Evolutionary conservation across 495 filamentous ascomycete species (phyloP), one percentile per base, ranked within the genome.

Genomic region (Bombardia bombarda): DNA sequence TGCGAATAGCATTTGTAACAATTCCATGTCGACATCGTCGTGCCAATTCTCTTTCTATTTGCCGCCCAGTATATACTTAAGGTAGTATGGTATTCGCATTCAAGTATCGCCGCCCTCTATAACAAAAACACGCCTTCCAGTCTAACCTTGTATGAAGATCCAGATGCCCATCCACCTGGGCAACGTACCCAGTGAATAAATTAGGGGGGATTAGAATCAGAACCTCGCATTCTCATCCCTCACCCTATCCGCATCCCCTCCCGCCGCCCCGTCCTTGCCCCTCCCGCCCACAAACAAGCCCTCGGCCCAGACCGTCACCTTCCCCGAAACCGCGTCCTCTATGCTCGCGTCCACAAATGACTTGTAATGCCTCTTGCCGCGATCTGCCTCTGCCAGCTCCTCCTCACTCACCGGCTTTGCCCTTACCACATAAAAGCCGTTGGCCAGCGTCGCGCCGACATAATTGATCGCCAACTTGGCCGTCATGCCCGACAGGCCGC

Each of bases 391-490:
- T 1, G 51, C 49, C 34, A 58, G 32, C 35, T 60, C 61, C 13
- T 52, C 60, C 12, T 63, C 47, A 7, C 23, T 13, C 21, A 59
- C 42, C 25, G 71, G 69, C 9, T 43, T 40, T n/a, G 76, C 67
- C 36, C 80, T 68, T 18, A 88, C 57, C 33, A 84, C 65, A 53
- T 86, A 87, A 51, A 82, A 86, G 14, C 68, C 57, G 28, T 73
- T 70, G 16, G 78, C 72, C 30, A 68, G 53, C 8, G 80, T 75
- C 2, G 75, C 77, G 12, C 62, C 62, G 13, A 73, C 66, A 51
- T 90, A 92, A 36, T 71, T 66, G 22, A 89, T 49, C 42, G 78
- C 72, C 46, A 92, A 61, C 32, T 76, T 77, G 3, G 80, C 80
- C 18, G 82, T 86, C 33, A 85, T 69, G 1, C 74, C 80, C 18